A percentile compares a stretch with the other conserved stretches of the same genome.
phyloP scores from a whole-genome alignment of 352 stramenopile species.

The Pythium aphanidermatum region DNA sequence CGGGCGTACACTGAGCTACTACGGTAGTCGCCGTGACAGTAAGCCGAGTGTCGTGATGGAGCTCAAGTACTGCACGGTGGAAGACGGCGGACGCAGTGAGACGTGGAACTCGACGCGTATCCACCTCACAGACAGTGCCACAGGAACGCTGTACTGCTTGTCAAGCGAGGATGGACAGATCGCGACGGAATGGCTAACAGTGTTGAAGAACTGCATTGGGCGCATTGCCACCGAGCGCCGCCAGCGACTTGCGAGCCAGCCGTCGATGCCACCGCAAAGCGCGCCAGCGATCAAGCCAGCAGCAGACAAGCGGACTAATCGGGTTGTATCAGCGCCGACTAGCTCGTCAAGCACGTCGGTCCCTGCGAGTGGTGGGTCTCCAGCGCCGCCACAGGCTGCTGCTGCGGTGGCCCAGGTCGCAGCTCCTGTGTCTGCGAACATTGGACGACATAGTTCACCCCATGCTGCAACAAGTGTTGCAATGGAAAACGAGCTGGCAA shows the following conservation, averaged over 20 bases:
- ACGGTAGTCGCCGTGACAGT: slow-evolving; percentile 56
- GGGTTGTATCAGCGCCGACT: slow-evolving; percentile 10
- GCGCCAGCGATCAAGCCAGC: not conserved
- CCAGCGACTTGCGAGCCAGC: slow-evolving; percentile 8
- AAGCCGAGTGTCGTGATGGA: slow-evolving; percentile 68
- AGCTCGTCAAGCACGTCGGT: too few relatives aligned
- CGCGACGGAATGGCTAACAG: slow-evolving; percentile 59
- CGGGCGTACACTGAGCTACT: slow-evolving; percentile 65
- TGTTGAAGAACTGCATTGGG: slow-evolving; percentile 48
- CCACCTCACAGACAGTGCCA: slow-evolving; percentile 65
- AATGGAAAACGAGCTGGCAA: too few relatives aligned
- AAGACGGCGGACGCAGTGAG: slow-evolving; percentile 69
- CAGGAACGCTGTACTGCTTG: slow-evolving; percentile 71
- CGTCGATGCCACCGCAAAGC: not conserved
- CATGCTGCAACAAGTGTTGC: too few relatives aligned
- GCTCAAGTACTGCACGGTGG: slow-evolving; percentile 62
- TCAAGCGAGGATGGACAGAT: slow-evolving; percentile 51
- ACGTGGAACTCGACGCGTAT: slow-evolving; percentile 80
- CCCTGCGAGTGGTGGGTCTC: too few relatives aligned
- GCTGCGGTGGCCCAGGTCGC: too few relatives aligned
- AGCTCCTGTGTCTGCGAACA: too few relatives aligned
- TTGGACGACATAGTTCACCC: too few relatives aligned
- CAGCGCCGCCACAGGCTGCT: too few relatives aligned
- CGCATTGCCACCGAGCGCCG: slow-evolving; percentile 3
- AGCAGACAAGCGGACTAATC: slow-evolving; percentile 10